Evolutionary conservation across 306 rosid species (phyloP).

Genomic region (Cyamopsis tetragonoloba): DNA sequence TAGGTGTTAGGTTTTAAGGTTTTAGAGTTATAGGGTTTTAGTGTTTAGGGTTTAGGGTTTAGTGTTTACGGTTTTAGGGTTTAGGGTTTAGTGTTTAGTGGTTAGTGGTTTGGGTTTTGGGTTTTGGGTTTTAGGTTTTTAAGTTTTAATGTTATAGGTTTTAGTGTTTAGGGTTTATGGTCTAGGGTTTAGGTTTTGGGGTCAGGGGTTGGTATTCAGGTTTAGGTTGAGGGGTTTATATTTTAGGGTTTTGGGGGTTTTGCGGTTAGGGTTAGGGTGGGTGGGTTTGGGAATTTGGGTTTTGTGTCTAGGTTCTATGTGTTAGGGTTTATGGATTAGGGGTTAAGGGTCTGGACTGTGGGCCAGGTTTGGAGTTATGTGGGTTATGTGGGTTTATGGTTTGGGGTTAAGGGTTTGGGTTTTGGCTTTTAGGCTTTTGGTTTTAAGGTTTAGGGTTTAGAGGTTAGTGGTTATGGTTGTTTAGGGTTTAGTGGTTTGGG

Average conservation of each 20-base stretch:
- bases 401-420: background rate
- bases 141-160: too few species aligned
- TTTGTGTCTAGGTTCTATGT: background rate
- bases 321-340: background rate
- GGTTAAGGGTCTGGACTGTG: background rate
- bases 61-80: background rate
- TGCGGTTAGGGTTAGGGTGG: background rate
- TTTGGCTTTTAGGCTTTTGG: background rate
- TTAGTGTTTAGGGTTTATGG: slow-evolving; percentile 2
- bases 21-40: too few species aligned
- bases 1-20: too few species aligned
- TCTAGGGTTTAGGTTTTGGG: slow-evolving; percentile 10
- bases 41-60: too few species aligned
- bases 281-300: background rate
- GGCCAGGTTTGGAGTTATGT: background rate
- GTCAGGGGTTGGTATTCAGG: background rate
- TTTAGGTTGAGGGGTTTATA: background rate
- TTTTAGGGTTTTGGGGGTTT: background rate
- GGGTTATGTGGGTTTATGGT: background rate
- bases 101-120: background rate
- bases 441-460: background rate
- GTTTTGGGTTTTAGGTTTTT: background rate
- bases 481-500: background rate
- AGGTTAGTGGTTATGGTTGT: background rate
- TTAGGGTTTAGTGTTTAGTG: background rate